Evolutionary conservation across 2,329 filamentous ascomycete species (phyloP).

Genomic region (Aspergillus aculeatus): DNA sequence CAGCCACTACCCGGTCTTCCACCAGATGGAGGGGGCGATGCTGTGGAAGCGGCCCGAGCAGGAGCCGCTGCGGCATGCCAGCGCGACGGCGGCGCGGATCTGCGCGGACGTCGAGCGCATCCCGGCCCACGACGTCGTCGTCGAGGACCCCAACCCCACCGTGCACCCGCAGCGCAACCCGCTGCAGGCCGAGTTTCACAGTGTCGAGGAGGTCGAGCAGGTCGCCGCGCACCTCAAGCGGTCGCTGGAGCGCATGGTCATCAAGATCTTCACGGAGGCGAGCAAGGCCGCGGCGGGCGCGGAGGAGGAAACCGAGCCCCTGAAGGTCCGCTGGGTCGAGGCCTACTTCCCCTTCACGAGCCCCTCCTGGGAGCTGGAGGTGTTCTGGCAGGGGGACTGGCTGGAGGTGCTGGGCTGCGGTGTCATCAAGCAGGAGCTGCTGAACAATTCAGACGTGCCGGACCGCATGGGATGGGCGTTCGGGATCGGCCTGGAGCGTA

Average conservation of each 20-base stretch:
- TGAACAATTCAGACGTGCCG: conserved; percentile 73
- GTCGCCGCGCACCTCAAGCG: conserved; percentile 83
- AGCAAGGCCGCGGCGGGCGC: conserved; percentile 64
- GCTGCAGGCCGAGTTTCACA: conserved; percentile 70
- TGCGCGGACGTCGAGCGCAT: conserved; percentile 68
- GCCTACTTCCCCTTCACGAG: conserved; percentile 97
- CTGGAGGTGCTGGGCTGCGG: conserved; percentile 94
- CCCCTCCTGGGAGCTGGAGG: conserved; percentile 93
- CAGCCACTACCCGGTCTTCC: conserved; percentile 94
- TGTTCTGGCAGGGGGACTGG: conserved; percentile 93
- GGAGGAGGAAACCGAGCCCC: conserved; percentile 63
- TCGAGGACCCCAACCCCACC: conserved; percentile 80
- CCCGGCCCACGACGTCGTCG: conserved; percentile 70
- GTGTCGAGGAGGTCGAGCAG: conserved; percentile 73
- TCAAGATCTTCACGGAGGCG: conserved; percentile 81
- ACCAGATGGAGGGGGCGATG: conserved; percentile 95
- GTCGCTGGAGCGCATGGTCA: conserved; percentile 83
- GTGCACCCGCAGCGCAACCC: conserved; percentile 79
- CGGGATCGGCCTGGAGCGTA: conserved; percentile 87
- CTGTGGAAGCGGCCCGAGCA: conserved; percentile 71
- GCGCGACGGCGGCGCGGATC: conserved; percentile 59
- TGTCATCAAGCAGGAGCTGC: conserved; percentile 78
- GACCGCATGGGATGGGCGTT: conserved; percentile 89
- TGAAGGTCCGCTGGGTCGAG: conserved; percentile 90
- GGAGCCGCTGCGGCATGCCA: conserved; percentile 32